These are phyloP conservation scores for Neonothopanus nambi DNA, from an alignment of 1,284 basidiomycete genomes.

Conservation along the genomic window DNA sequence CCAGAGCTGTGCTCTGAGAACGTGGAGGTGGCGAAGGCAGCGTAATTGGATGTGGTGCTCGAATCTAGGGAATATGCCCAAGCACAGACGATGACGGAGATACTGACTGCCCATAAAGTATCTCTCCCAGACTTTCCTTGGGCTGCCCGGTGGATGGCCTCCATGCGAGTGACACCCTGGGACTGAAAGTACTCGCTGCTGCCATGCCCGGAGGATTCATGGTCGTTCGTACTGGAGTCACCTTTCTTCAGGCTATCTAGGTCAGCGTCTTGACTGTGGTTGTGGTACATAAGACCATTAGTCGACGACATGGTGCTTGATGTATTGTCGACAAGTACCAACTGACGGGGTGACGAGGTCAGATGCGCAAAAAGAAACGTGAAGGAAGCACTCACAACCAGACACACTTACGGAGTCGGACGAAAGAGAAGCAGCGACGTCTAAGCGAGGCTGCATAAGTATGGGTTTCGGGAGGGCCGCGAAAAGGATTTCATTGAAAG, in stretches of 20 bases:
- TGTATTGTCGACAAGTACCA: not conserved
- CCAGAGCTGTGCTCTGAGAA: slow-evolving; percentile 17
- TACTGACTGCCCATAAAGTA: slow-evolving; percentile 13
- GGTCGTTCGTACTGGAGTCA: not conserved
- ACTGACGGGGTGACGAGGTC: too few relatives aligned
- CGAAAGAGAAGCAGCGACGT: not conserved
- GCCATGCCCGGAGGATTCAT: not conserved
- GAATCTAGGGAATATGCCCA: slow-evolving; percentile 19
- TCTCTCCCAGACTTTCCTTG: slow-evolving; percentile 10
- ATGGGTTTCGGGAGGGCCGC: too few relatives aligned
- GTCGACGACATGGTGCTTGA: not conserved
- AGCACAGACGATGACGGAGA: slow-evolving; percentile 18
- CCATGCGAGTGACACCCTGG: slow-evolving; percentile 19
- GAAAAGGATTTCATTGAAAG: too few relatives aligned
- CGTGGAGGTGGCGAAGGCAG: slow-evolving; percentile 16
- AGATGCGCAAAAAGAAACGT: not conserved
- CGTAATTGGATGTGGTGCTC: slow-evolving; percentile 16
- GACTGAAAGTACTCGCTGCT: slow-evolving; percentile 16
- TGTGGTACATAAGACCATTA: not conserved
- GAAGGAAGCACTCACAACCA: not conserved
- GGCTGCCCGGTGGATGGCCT: slow-evolving; percentile 15
- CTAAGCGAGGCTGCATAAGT: too few relatives aligned
- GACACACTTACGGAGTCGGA: not conserved
- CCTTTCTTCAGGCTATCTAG: not conserved
- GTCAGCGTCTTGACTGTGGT: not conserved